A percentile compares a stretch with the other conserved stretches of the same genome.
Conservation (phyloP, 2,329 filamentous ascomycete genomes). For the Cladosporium sp. region DNA sequence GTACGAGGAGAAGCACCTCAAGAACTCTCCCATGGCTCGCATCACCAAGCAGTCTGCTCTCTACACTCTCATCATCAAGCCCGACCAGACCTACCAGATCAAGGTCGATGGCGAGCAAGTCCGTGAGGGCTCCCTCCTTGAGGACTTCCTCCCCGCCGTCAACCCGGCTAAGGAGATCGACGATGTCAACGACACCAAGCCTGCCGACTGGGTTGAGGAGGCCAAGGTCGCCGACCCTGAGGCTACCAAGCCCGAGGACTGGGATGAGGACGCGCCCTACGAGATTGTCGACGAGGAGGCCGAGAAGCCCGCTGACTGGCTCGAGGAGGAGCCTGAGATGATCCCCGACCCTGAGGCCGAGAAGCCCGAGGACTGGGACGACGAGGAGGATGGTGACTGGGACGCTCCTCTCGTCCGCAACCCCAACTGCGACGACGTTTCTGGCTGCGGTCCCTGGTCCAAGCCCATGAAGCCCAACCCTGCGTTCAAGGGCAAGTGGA, state of each 20-base stretch:
- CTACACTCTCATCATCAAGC: conserved; percentile 94
- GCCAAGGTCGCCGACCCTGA: conserved; percentile 86
- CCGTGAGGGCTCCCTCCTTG: conserved; percentile 85
- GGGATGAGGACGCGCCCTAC: conserved; percentile 96
- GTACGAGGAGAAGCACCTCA: conserved; percentile 99
- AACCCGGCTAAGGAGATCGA: conserved; percentile 95
- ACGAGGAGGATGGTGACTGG: conserved; percentile 99
- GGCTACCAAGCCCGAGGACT: conserved; percentile 94
- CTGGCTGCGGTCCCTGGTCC: conserved; percentile 91
- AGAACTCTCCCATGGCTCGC: conserved; percentile 74
- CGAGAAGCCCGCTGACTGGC: conserved; percentile 89
- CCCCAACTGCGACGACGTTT: conserved; percentile 89
- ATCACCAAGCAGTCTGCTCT: conserved; percentile 90
- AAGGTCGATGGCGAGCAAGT: conserved; percentile 84
- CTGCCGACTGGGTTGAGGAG: conserved; percentile 92
- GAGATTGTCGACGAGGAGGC: conserved; percentile 95
- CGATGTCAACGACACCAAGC: conserved; percentile 89
- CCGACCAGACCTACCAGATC: conserved; percentile 92
- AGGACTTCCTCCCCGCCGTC: conserved; percentile 90
- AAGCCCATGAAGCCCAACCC: conserved; percentile 92
- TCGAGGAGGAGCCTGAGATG: conserved; percentile 78
- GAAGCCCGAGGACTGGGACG: conserved; percentile 99
- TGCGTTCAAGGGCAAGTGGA: conserved; percentile 98
- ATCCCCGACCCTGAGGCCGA: conserved; percentile 88
- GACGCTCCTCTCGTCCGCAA: conserved; percentile 84